These are phyloP conservation scores for Fusarium sp. DNA, from an alignment of 2,329 filamentous ascomycete species.

Conservation along the genomic window DNA sequence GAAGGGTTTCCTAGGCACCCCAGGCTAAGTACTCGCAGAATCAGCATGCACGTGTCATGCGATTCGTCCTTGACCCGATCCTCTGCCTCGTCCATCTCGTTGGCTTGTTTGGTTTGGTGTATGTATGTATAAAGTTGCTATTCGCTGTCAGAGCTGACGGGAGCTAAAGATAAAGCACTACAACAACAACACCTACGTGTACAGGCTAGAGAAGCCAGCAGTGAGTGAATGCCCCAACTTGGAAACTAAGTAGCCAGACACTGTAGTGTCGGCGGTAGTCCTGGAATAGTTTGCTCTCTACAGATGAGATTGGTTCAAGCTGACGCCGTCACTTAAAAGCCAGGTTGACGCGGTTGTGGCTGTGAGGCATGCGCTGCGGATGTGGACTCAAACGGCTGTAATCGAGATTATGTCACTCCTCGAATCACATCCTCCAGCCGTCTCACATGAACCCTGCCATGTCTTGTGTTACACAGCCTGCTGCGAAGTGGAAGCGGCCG, in stretches of 20 bases:
- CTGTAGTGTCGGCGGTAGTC: background rate
- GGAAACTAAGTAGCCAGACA: background rate
- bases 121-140: background rate
- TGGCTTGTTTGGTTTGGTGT: background rate
- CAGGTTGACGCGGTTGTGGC: background rate
- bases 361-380: background rate
- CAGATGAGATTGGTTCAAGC: background rate
- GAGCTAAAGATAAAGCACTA: background rate
- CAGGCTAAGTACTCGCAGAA: background rate
- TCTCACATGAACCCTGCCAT: conserved; percentile 21
- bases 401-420: conserved; percentile 26
- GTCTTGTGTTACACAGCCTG: conserved; percentile 18
- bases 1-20: background rate
- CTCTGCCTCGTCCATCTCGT: background rate
- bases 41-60: background rate
- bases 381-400: background rate
- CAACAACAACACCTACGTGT: background rate
- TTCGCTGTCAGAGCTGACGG: background rate
- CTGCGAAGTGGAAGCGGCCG: background rate
- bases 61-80: background rate
- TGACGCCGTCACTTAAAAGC: background rate
- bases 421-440: conserved; percentile 14
- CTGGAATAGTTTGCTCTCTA: background rate
- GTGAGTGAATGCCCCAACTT: background rate
- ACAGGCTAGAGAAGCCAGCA: background rate